A percentile compares a stretch with the other conserved stretches of the same genome.
Conservation (phyloP, 768 basidiomycete species). For the Phanerochaete sordida region DNA sequence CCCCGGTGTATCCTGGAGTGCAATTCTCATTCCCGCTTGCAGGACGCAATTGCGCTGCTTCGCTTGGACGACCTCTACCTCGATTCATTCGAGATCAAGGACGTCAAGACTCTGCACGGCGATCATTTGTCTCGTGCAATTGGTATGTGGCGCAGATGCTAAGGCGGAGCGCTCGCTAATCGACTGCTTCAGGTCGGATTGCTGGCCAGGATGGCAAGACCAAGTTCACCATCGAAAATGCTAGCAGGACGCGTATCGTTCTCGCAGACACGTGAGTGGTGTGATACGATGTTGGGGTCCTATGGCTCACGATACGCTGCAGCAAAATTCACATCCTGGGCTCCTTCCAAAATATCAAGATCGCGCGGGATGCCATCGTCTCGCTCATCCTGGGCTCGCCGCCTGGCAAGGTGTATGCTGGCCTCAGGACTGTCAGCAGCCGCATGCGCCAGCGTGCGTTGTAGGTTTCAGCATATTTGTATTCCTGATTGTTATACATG, state of each 20-base stretch:
- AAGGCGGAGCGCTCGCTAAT: background rate
- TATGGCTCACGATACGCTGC: background rate
- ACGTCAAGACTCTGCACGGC: slow-evolving; percentile 96
- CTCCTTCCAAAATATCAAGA: slow-evolving; percentile 97
- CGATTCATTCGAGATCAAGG: slow-evolving; percentile 98
- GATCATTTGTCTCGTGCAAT: slow-evolving; percentile 99
- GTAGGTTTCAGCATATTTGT: slow-evolving; percentile 27
- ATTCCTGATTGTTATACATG: background rate
- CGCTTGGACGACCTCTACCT: slow-evolving; percentile 96
- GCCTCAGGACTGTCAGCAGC: slow-evolving; percentile 85
- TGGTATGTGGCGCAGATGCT: slow-evolving; percentile 41
- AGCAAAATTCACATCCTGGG: slow-evolving; percentile 99
- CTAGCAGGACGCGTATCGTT: slow-evolving; percentile 95
- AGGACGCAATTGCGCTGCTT: slow-evolving; percentile 95
- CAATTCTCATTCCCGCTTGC: slow-evolving; percentile 1
- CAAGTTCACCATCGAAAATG: slow-evolving; percentile 97
- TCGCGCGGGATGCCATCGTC: slow-evolving; percentile 94
- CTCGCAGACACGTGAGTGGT: slow-evolving; percentile 93
- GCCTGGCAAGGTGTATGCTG: slow-evolving; percentile 91
- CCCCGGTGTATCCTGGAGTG: slow-evolving; percentile 40
- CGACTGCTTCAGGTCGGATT: slow-evolving; percentile 68
- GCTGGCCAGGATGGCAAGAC: slow-evolving; percentile 99
- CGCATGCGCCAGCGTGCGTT: slow-evolving; percentile 91
- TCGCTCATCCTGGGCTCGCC: slow-evolving; percentile 94
- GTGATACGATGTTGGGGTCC: too few species aligned